Percentiles rank a stretch among this genome's conserved stretches.
phyloP scores from a whole-genome alignment of 805 yeast species.

The Spathaspora gorwiae region DNA sequence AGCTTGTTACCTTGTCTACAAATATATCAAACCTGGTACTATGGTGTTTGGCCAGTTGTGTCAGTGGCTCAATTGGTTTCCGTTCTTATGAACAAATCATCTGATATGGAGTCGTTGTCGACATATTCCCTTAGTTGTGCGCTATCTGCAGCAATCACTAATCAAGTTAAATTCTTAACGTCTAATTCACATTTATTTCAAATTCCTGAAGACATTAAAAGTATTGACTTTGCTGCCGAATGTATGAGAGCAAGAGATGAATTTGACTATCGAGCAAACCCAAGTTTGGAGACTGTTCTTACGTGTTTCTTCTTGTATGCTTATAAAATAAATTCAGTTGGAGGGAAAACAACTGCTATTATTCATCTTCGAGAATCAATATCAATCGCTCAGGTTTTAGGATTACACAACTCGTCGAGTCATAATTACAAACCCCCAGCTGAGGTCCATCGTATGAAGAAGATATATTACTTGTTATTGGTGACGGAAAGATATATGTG shows the following conservation, averaged over 20 bases:
- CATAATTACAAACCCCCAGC: conserved; percentile 24
- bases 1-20: conserved; percentile 30
- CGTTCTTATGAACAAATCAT: conserved; percentile 11
- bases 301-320: conserved; percentile 34
- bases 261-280: conserved; percentile 22
- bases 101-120: conserved; percentile 2
- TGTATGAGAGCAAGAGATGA: conserved; percentile 23
- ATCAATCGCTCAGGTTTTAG: conserved; percentile 32
- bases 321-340: conserved; percentile 28
- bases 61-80: conserved; percentile 28
- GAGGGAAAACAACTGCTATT: conserved; percentile 24
- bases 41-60: conserved; percentile 38
- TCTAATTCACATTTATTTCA: conserved; percentile 12
- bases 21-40: conserved; percentile 37
- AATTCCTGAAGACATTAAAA: conserved; percentile 16
- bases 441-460: conserved; percentile 32
- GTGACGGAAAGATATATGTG: conserved; percentile 38
- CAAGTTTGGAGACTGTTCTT: conserved; percentile 24
- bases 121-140: conserved; percentile 32
- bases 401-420: conserved; percentile 26
- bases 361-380: conserved; percentile 36
- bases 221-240: conserved; percentile 20
- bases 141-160: conserved; percentile 31
- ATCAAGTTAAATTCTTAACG: conserved; percentile 16
- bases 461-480: conserved; percentile 32